Base-by-base conservation (phyloP, 495 filamentous ascomycete species). In the Penicillium lividum region DNA sequence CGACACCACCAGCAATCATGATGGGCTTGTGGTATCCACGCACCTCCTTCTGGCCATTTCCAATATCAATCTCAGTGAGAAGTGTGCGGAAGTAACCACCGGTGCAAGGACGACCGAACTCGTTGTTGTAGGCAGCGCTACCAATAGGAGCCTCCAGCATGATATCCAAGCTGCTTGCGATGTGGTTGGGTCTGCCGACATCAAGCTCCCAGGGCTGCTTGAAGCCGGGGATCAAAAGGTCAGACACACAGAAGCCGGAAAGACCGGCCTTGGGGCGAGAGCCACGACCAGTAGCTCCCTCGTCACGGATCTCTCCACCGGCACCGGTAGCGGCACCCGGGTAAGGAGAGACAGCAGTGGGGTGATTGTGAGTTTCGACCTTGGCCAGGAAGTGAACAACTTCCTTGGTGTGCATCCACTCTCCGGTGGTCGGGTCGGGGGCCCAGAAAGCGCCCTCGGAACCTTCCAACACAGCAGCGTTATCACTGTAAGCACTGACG, bases 11-110 rank as follows among this genome's bases (percentile, higher is more conserved):
- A 55, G 95, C 94, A 77, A 98, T 88, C 92, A 98, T 97, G 71
- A 98, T 97, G 7, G 94, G 94, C 75, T 98, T 98, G 78, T 97
- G 93, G 65, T 96, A 98, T 15, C 94, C 94, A 63, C 95, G 80
- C 49, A 90, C 75, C 49, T 98, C 93, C 4, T 80, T 78, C 46
- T 80, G 76, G 33, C 82, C 84, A 53, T 83, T 82, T n/a, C 76
- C 79, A 16, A 82, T 72, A 49, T 85, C 75, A 45, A 88, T 81
- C 42, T 86, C 78, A 25, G 82, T 88, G 22, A 93, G 81, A 4
- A 98, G 77, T 0, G 94, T 98, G 49, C 93, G 82, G 79, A 98
- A 98, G 68, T 90, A 92, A 28, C 95, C 94, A 0, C 85, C 79
- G 27, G 92, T 90, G 67, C 88, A 91, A 36, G 95, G 94, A n/a